phyloP scores from a whole-genome alignment of 148 eudicot genomes.

The Spergularia bocconei region DNA sequence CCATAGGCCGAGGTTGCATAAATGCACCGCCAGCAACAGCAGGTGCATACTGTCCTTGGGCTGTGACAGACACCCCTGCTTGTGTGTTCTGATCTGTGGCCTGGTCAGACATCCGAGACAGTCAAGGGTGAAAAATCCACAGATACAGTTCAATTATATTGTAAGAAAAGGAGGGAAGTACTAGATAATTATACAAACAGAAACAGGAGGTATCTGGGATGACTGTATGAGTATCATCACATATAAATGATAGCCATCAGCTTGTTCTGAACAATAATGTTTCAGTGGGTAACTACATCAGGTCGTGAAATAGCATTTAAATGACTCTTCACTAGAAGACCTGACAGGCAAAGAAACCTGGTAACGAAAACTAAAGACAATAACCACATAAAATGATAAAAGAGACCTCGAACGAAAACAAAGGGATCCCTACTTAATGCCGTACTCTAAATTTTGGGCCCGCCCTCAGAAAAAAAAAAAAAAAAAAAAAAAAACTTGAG shows the following conservation, averaged over 20 bases:
- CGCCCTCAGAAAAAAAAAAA: too few relatives aligned
- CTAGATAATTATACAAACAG: not conserved
- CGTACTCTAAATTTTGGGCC: too few relatives aligned
- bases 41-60: slow-evolving; percentile 81
- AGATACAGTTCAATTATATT: not conserved
- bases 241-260: too few relatives aligned
- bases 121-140: not conserved
- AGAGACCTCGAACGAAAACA: too few relatives aligned
- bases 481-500: too few relatives aligned
- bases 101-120: slow-evolving; percentile 35
- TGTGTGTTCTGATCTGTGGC: slow-evolving; percentile 47
- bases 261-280: too few relatives aligned
- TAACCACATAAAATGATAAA: too few relatives aligned
- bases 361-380: too few relatives aligned
- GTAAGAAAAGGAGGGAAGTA: too few relatives aligned
- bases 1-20: slow-evolving; percentile 69
- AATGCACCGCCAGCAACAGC: slow-evolving; percentile 66
- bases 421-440: too few relatives aligned
- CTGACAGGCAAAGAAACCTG: not conserved
- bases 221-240: not conserved
- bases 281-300: too few relatives aligned
- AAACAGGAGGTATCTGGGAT: not conserved
- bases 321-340: not conserved
- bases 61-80: slow-evolving; percentile 36
- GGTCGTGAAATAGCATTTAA: not conserved